phyloP scores from a whole-genome alignment of 2,329 filamentous ascomycete genomes.

The Aureobasidium namibiae region DNA sequence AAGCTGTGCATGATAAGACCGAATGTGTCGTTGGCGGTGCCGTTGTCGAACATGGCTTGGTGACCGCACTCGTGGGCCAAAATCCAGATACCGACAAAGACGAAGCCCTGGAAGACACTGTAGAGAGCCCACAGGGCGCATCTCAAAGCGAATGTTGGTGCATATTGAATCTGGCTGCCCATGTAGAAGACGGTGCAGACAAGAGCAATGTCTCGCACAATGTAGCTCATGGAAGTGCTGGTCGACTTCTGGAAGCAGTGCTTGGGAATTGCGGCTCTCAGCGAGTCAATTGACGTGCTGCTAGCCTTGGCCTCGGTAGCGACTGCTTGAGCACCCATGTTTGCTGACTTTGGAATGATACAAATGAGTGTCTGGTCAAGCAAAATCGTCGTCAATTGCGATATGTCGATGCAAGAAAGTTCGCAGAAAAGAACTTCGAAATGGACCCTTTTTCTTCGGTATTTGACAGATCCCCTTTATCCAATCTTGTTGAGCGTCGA shows the following conservation, averaged over 20 bases:
- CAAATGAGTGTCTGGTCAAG: constrained; percentile 3
- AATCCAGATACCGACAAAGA: constrained; percentile 63
- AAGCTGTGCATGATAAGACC: constrained; percentile 60
- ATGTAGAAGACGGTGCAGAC: constrained; percentile 72
- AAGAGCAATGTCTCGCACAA: constrained; percentile 67
- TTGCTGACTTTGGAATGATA: background rate
- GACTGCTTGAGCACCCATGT: constrained; percentile 1
- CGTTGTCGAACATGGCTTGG: constrained; percentile 54
- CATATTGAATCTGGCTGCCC: constrained; percentile 77
- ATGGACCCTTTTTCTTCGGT: background rate
- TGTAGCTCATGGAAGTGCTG: constrained; percentile 66
- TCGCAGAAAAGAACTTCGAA: constrained; percentile 5
- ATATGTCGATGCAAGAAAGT: constrained; percentile 7
- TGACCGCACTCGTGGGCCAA: constrained; percentile 65
- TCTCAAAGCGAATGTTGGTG: constrained; percentile 62
- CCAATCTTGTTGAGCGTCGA: constrained; percentile 9
- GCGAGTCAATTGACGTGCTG: constrained; percentile 4
- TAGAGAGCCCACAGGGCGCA: constrained; percentile 56
- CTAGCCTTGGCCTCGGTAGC: background rate
- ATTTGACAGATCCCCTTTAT: constrained; percentile 5
- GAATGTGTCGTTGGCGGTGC: constrained; percentile 50
- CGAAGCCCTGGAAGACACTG: constrained; percentile 55
- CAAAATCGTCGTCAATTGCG: background rate
- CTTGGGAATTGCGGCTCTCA: constrained; percentile 68
- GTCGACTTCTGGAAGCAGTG: constrained; percentile 92